Conservation (phyloP, 2,329 filamentous ascomycete species). For the Didymella pomorum region DNA sequence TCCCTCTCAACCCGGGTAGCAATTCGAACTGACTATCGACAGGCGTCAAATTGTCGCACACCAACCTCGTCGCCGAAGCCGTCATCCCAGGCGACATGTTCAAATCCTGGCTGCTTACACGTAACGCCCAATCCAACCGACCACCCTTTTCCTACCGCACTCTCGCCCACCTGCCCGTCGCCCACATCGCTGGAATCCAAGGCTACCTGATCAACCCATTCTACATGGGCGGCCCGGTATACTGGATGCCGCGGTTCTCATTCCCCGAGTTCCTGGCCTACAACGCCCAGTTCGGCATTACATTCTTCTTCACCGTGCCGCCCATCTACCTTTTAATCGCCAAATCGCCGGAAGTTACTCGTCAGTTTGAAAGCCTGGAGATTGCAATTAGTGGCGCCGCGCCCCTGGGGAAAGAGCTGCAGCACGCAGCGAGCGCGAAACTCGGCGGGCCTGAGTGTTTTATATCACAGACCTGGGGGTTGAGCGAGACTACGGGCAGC, state of each 20-base stretch:
- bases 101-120: conserved; percentile 36
- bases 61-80: conserved; percentile 54
- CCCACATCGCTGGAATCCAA: conserved; percentile 59
- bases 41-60: conserved; percentile 55
- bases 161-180: conserved; percentile 57
- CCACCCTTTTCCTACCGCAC: conserved; percentile 51
- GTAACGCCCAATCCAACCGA: conserved; percentile 23
- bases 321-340: conserved; percentile 68
- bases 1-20: not conserved
- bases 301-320: conserved; percentile 66
- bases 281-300: conserved; percentile 60
- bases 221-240: conserved; percentile 54
- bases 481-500: conserved; percentile 63
- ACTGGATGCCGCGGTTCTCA: conserved; percentile 71
- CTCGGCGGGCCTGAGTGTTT: conserved; percentile 55
- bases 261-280: conserved; percentile 64
- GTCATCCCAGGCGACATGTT: conserved; percentile 45
- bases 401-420: conserved; percentile 64
- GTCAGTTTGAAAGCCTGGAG: conserved; percentile 62
- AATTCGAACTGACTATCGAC: not conserved
- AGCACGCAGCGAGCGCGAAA: conserved; percentile 60
- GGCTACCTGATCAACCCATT: conserved; percentile 58
- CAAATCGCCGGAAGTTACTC: conserved; percentile 63
- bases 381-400: conserved; percentile 63
- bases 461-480: conserved; percentile 65